phyloP scores from a whole-genome alignment of 139 green algal genomes.

The Chlorella vulgaris region DNA sequence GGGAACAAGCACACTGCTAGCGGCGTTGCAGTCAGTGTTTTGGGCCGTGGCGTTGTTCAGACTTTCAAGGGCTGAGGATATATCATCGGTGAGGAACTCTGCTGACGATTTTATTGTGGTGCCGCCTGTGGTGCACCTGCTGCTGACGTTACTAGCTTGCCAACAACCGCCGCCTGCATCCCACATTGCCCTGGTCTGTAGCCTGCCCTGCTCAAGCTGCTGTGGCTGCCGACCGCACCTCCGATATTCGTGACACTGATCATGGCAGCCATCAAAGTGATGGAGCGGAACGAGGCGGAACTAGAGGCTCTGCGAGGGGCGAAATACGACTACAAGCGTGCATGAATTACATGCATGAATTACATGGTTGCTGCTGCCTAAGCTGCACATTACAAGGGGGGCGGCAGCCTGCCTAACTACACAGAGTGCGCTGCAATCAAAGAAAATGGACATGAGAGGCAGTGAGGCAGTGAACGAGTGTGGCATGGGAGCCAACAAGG shows the following conservation, averaged over 20 bases:
- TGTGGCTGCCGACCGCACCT: slow-evolving; percentile 38
- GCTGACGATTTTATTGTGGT: background rate
- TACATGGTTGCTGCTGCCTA: background rate
- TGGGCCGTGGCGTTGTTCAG: background rate
- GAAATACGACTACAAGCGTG: slow-evolving; percentile 29
- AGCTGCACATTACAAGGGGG: too few relatives aligned
- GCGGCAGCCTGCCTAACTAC: too few relatives aligned
- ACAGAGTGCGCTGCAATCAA: too few relatives aligned
- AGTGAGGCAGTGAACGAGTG: too few relatives aligned
- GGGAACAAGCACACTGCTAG: background rate
- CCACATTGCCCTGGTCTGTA: background rate
- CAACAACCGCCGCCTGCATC: background rate
- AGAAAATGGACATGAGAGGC: too few relatives aligned
- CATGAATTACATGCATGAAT: slow-evolving; percentile 16
- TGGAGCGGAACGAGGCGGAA: background rate
- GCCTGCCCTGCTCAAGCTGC: background rate
- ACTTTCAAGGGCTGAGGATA: background rate
- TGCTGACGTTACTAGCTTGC: too few relatives aligned
- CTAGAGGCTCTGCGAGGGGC: slow-evolving; percentile 1
- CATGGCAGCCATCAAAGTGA: background rate
- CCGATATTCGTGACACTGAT: background rate
- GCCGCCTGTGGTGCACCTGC: background rate
- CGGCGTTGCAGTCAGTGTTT: background rate
- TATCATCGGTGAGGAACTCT: background rate
- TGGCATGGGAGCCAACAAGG: background rate